These are phyloP conservation scores for Populus euphratica DNA, from an alignment of 345 rosid species.

Conservation along the genomic window DNA sequence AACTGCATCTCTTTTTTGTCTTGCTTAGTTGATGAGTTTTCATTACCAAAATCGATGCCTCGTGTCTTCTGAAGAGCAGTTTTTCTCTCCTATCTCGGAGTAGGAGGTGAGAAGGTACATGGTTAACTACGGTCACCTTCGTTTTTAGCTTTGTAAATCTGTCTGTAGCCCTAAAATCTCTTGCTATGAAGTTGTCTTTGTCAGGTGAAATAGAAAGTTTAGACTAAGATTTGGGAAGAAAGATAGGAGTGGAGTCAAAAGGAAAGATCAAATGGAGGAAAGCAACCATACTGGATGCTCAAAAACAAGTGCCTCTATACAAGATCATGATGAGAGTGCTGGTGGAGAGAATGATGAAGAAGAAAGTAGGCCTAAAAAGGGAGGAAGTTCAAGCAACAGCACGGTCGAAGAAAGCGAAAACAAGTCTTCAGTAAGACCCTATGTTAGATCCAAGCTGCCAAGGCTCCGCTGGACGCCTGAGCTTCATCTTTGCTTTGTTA, in stretches of 20 bases:
- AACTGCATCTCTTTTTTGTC: constrained; percentile 14
- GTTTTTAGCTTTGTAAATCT: not conserved
- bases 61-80: constrained; percentile 18
- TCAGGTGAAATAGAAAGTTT: not conserved
- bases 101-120: constrained; percentile 11
- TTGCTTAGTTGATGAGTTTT: constrained; percentile 3
- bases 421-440: constrained; percentile 40
- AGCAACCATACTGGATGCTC: constrained; percentile 29
- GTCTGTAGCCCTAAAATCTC: not conserved
- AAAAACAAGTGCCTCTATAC: constrained; percentile 22
- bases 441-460: constrained; percentile 36
- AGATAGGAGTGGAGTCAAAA: not conserved
- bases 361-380: constrained; percentile 31
- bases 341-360: constrained; percentile 33
- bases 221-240: not conserved
- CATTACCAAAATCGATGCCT: constrained; percentile 15
- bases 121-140: constrained; percentile 7
- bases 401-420: constrained; percentile 71
- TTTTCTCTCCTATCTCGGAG: constrained; percentile 16
- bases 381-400: constrained; percentile 78
- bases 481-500: constrained; percentile 29
- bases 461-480: constrained; percentile 36
- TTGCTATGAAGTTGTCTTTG: not conserved
- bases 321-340: constrained; percentile 26
- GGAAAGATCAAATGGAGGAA: constrained; percentile 19